Conservation (phyloP, 1,139 yeast genomes). For the Sugiyamaella pinicola region DNA sequence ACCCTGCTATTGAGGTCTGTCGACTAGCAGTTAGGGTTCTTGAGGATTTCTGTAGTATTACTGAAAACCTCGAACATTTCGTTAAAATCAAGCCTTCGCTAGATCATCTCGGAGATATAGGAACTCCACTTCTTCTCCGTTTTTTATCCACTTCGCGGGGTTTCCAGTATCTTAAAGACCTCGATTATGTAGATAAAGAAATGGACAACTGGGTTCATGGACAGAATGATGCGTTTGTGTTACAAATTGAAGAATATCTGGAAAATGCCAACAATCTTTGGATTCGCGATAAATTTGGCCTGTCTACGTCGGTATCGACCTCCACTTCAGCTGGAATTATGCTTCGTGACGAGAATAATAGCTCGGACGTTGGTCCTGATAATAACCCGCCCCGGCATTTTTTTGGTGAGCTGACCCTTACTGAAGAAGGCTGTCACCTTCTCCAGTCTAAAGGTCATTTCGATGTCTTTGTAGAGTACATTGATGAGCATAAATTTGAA, state of each 20-base stretch:
- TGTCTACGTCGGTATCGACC: conserved; percentile 12
- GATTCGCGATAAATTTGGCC: conserved; percentile 18
- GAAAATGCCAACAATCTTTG: conserved; percentile 36
- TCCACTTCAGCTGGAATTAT: conserved; percentile 7
- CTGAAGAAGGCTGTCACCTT: conserved; percentile 73
- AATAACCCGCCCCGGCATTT: conserved; percentile 60
- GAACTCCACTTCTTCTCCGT: conserved; percentile 53
- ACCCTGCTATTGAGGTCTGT: conserved; percentile 59
- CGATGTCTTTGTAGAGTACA: conserved; percentile 47
- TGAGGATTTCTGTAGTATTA: conserved; percentile 50
- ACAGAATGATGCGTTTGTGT: conserved; percentile 55
- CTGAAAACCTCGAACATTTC: conserved; percentile 49
- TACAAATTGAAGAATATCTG: conserved; percentile 51
- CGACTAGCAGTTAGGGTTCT: conserved; percentile 57
- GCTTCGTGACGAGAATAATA: conserved; percentile 16
- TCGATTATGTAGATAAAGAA: conserved; percentile 58
- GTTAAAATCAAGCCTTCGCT: conserved; percentile 51
- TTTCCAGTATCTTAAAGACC: conserved; percentile 53
- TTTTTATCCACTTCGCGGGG: conserved; percentile 60
- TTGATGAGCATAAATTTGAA: conserved; percentile 44
- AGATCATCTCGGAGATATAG: conserved; percentile 49
- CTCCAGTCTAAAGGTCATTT: conserved; percentile 53
- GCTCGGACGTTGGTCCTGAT: conserved; percentile 15
- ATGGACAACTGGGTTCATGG: conserved; percentile 63
- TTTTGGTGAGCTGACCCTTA: conserved; percentile 75